These are phyloP conservation scores for Pichia occidentalis DNA, from an alignment of 805 yeast species.

Conservation along the genomic window DNA sequence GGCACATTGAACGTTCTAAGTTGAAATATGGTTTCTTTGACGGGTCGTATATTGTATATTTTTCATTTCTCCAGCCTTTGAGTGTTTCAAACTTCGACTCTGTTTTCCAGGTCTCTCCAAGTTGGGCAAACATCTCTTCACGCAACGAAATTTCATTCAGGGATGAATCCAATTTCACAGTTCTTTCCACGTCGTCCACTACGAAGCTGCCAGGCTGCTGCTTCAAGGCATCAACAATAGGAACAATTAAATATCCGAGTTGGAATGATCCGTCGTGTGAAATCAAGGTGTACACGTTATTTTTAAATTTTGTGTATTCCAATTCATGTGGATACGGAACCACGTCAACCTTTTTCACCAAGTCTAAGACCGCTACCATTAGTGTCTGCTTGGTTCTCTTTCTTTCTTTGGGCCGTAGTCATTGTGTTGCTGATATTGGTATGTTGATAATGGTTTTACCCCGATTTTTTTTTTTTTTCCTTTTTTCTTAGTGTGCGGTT, in stretches of 20 bases:
- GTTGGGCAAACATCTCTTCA: conserved; percentile 32
- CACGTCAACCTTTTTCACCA: conserved; percentile 27
- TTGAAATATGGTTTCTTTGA: conserved; percentile 50
- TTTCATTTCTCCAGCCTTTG: conserved; percentile 82
- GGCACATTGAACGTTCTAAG: conserved; percentile 77
- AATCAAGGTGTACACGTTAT: conserved; percentile 27
- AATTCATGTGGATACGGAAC: conserved; percentile 27
- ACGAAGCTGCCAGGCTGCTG: conserved; percentile 18
- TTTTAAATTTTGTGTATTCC: conserved; percentile 10
- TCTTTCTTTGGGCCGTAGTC: too few species aligned
- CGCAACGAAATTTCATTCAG: conserved; percentile 37
- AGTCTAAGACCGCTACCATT: conserved; percentile 18
- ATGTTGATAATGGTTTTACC: too few species aligned
- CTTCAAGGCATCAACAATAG: conserved; percentile 28
- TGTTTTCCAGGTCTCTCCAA: conserved; percentile 39
- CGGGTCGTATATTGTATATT: conserved; percentile 64
- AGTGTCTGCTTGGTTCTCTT: too few species aligned
- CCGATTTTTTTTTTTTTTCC: too few species aligned
- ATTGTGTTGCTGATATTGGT: too few species aligned
- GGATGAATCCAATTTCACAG: conserved; percentile 26
- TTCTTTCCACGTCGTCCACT: conserved; percentile 24
- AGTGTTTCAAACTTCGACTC: conserved; percentile 33
- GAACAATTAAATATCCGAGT: conserved; percentile 35
- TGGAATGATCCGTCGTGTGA: conserved; percentile 32
- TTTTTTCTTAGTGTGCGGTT: too few species aligned